phyloP scores from a whole-genome alignment of 192 early-diverging fungal species.

The Podila horticola region DNA sequence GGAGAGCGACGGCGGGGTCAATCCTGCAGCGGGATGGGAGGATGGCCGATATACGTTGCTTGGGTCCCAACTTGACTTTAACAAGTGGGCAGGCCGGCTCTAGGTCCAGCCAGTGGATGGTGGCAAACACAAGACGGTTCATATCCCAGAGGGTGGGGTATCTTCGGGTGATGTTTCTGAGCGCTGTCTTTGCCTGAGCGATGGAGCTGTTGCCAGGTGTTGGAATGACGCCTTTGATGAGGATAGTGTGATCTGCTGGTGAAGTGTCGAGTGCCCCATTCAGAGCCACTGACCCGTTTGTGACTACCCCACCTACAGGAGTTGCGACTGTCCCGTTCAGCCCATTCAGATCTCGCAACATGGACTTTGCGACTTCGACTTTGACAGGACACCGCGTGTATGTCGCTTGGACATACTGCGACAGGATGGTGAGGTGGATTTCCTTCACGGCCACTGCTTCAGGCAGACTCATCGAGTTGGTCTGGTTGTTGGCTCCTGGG shows the following conservation, averaged over 20 bases:
- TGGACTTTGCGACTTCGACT: constrained; percentile 22
- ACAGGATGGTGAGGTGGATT: constrained; percentile 16
- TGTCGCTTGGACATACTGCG: constrained; percentile 25
- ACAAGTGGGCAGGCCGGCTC: constrained; percentile 23
- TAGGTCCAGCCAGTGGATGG: constrained; percentile 46
- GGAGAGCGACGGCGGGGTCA: constrained; percentile 26
- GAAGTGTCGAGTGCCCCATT: constrained; percentile 14
- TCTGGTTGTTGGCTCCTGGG: constrained; percentile 20
- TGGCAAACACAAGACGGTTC: constrained; percentile 43
- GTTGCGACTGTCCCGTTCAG: constrained; percentile 5
- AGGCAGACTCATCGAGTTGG: constrained; percentile 40
- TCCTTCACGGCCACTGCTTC: constrained; percentile 38
- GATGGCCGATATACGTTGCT: constrained; percentile 25
- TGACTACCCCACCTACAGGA: not conserved
- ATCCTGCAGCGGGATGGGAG: constrained; percentile 37
- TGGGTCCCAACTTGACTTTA: not conserved
- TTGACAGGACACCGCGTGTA: constrained; percentile 37
- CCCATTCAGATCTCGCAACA: constrained; percentile 29
- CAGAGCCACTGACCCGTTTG: not conserved
- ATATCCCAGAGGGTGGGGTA: constrained; percentile 37
- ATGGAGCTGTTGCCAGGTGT: not conserved
- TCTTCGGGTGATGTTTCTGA: constrained; percentile 19
- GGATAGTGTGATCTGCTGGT: constrained; percentile 27
- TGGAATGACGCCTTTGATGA: constrained; percentile 33
- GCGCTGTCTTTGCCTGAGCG: constrained; percentile 30